Base-by-base conservation (phyloP, 306 rosid species). In the Trifolium dubium region DNA sequence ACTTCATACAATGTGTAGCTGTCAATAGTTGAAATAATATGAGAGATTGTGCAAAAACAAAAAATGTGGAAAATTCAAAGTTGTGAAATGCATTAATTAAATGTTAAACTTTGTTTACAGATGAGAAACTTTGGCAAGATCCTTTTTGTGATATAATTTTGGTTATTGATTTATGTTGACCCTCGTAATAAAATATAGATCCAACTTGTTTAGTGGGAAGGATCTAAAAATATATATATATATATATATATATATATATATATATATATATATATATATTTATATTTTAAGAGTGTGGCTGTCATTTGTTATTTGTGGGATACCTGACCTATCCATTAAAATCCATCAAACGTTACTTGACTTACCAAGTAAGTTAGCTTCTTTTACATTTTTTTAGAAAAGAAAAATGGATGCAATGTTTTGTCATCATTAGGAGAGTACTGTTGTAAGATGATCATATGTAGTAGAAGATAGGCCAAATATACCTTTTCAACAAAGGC, bases 121-220 rank as follows among this genome's bases (percentile, higher is more conserved):
- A 40, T 43, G 8, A 74, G 30, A 62, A 61, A 6, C 18, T 28
- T 41, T 47, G 10, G 8, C 71, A 51, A 64, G 13, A 51, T 54
- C 23, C 37, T 18, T 64, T 37, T 31, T 68, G 28, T 15, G 41
- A 68, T 5, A n/a, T 9, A 10, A n/a, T 32, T 69, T n/a, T n/a
- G 23, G 69, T 11, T 55, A 55, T 76, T 54, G 67, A 78, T 62
- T 41, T 67, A 44, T 44, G 41, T 46, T 67, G 58, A 44, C 72
- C 56, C 40, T 67, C 49, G 19, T 64, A 18, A 18, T 64, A 10
- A 64, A 46, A 67, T 67, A 14, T 7, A 3, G 56, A 46, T 30
- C 28, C 56, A 67, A 29, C 50, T 37, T 65, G 39, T 50, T 68
- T 5, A 68, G 61, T 68, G 61, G 61, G 41, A 23, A 23, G 23